Evolutionary conservation across 345 rosid species (phyloP), one percentile per base, ranked within the genome.

Genomic region (Moricandia arvensis): DNA sequence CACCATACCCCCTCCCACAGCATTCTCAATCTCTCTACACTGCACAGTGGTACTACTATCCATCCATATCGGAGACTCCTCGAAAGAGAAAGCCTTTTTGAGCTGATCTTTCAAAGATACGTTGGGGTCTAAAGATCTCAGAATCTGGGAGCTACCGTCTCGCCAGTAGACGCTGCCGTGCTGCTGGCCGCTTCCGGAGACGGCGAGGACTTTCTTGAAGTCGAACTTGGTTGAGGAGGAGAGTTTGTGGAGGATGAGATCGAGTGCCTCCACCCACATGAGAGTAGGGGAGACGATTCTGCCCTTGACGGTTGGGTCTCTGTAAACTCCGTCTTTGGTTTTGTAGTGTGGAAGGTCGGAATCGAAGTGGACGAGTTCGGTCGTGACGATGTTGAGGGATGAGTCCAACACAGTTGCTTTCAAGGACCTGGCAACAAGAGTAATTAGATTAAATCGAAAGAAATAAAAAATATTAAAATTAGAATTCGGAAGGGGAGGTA

Each of bases 151-250:
- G 83, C 90, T 63, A 12, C 93, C 97, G 0, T 77, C 86, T 77
- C 78, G 87, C 97, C 99, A 95, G 66, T 92, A 95, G 64, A 95
- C 89, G 51, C 99, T 95, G n/a, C 97, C 99, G 41, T 95, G 99
- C 37, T 95, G 99, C 80, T 95, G 99, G 35, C 99, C 99, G 15
- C 97, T 92, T 8, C 97, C 97, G 0, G 99, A 95, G 62, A 95
- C 69, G n/a, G 99, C 96, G 27, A 80, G 74, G 21, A 95, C 73
- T 71, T 88, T 92, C 16, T 74, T 80, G 63, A 95, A 90, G 76
- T 92, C 91, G 73, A 95, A 77, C 57, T 80, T 76, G 0, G 92
- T 80, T 8, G 81, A 76, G 1, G 79, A 66, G 24, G n/a, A n/a
- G n/a, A 95, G 90, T 72, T 82, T 89, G 34, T 85, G 77, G 63